Conservation (phyloP, 371 early-diverging fungal genomes). For the Dichotomocladium elegans region DNA sequence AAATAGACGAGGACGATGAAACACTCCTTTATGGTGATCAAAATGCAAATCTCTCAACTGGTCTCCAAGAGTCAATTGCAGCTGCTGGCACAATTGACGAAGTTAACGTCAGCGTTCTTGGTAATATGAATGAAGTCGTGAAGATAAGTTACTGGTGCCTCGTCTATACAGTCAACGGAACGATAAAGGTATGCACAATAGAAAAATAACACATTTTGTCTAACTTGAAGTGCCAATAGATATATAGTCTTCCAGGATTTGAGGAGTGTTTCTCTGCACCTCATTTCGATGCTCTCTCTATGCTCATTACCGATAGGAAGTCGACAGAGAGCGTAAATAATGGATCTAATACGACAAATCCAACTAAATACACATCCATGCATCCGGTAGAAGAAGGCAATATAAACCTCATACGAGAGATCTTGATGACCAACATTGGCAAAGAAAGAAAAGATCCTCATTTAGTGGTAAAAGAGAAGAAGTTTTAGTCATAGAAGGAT, state of each 20-base stretch:
- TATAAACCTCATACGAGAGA: slow-evolving; percentile 58
- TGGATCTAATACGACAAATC: slow-evolving; percentile 1
- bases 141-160: slow-evolving; percentile 37
- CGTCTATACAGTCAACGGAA: slow-evolving; percentile 30
- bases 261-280: slow-evolving; percentile 61
- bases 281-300: slow-evolving; percentile 64
- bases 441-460: slow-evolving; percentile 57
- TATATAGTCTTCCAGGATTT: slow-evolving; percentile 71
- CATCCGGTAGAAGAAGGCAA: slow-evolving; percentile 20
- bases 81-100: slow-evolving; percentile 31
- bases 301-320: slow-evolving; percentile 48
- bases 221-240: slow-evolving; percentile 18
- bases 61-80: too few relatives aligned
- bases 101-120: slow-evolving; percentile 36
- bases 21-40: slow-evolving; percentile 15
- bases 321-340: background rate
- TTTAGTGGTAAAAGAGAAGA: slow-evolving; percentile 53
- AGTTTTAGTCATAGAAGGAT: background rate
- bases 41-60: background rate
- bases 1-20: background rate
- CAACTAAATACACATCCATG: background rate
- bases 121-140: slow-evolving; percentile 18
- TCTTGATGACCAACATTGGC: slow-evolving; percentile 68
- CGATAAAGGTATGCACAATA: slow-evolving; percentile 16
- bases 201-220: too few relatives aligned